Evolutionary conservation across 2,329 filamentous ascomycete species (phyloP), one percentile per base, ranked within the genome.

Genomic region (Beauveria rudraprayagi): DNA sequence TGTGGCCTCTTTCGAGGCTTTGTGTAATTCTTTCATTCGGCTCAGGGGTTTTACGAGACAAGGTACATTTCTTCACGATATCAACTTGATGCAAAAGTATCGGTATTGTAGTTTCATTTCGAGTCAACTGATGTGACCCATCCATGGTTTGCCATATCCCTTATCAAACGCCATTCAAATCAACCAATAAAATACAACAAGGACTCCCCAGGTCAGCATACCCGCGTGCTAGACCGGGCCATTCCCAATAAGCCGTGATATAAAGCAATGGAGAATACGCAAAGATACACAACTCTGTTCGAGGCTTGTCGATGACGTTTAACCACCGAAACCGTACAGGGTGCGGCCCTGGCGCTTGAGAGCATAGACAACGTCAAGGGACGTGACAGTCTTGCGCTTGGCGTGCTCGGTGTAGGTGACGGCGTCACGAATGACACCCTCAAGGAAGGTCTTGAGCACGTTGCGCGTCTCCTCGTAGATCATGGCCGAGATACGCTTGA

Each of bases 401-500:
- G 85, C 85, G 77, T 87, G 84, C 77, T 87, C 84, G 56, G 84
- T 87, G 78, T 87, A 87, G 70, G 84, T 87, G 76, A 87, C 84
- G 61, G 84, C 84, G 66, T 87, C 84, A 73, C 84, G 84, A 70
- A 87, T 87, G 74, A 87, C 84, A 68, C 80, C 79, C 77, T 87
- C 84, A 64, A 87, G 82, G 82, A 87, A 87, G 65, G 83, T 84
- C 81, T 87, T 87, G 71, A 87, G 82, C 65, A 87, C 84, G 79
- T 83, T 83, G 68, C 84, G 84, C 62, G 84, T 87, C 79, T 87
- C 84, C 74, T 87, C 84, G 80, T 87, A 87, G 77, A 87, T 87
- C 83, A 87, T 95, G 77, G 92, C 92, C 73, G 92, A 96, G 74
- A 97, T 97, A 96, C 92, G 92, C 91, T 97, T 97, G 85, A 97